A percentile compares a stretch with the other conserved stretches of the same genome.
Conservation (phyloP, 169 alveolate genomes). For the Amoebophrya sp. region DNA sequence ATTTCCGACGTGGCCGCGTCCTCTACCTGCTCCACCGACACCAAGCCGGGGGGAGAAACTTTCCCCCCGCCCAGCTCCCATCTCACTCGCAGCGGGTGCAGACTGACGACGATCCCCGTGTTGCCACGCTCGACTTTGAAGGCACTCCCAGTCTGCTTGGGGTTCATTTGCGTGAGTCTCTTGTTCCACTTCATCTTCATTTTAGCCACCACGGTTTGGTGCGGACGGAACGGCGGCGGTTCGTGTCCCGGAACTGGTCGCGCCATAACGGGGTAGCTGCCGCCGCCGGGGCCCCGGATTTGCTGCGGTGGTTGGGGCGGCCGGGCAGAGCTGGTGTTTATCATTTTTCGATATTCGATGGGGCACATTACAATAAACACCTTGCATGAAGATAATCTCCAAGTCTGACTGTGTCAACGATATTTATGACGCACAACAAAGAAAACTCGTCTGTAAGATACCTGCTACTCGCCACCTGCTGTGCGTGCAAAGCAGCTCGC, state of each 20-base stretch:
- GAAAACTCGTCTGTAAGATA: too few species aligned
- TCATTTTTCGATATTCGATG: not conserved
- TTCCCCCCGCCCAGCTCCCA: not conserved
- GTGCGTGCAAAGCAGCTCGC: not conserved
- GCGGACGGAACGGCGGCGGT: not conserved
- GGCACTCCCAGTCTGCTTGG: not conserved
- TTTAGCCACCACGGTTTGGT: not conserved
- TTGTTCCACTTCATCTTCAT: not conserved
- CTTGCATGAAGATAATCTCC: not conserved
- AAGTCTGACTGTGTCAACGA: too few species aligned
- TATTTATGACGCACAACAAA: too few species aligned
- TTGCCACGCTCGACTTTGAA: not conserved
- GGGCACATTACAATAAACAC: not conserved
- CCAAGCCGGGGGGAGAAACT: not conserved
- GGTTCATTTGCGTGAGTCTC: not conserved
- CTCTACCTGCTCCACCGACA: not conserved
- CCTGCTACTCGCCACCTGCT: not conserved
- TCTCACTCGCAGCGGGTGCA: not conserved
- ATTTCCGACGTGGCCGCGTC: not conserved
- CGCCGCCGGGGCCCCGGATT: not conserved
- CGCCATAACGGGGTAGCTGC: not conserved
- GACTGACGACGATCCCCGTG: not conserved
- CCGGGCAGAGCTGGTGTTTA: not conserved
- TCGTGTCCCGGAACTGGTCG: not conserved
- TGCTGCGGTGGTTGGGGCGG: too few species aligned